Percentiles rank a stretch among this genome's conserved stretches.
Conservation (phyloP, 192 early-diverging fungal genomes). For the Umbelopsis isabellina region DNA sequence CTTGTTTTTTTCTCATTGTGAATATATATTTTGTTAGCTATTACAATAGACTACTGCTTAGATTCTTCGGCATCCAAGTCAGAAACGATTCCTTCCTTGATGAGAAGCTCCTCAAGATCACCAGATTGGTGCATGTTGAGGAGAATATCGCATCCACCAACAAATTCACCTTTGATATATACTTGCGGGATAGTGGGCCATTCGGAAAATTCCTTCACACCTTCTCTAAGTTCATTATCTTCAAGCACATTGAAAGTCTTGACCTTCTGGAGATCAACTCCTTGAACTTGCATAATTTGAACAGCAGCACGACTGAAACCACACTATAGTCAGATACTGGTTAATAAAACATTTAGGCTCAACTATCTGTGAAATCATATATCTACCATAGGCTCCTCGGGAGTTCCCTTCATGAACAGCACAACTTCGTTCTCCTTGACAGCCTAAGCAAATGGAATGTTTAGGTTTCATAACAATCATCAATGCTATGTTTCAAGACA, state of each 20-base stretch:
- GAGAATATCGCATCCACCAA: slow-evolving; percentile 95
- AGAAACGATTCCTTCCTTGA: slow-evolving; percentile 61
- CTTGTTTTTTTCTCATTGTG: not conserved
- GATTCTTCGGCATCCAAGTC: slow-evolving; percentile 27
- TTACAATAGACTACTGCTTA: slow-evolving; percentile 23
- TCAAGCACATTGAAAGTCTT: slow-evolving; percentile 84
- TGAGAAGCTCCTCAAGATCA: slow-evolving; percentile 82
- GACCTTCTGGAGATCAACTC: slow-evolving; percentile 73
- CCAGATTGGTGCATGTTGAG: slow-evolving; percentile 91
- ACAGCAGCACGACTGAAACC: slow-evolving; percentile 94
- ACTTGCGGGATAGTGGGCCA: slow-evolving; percentile 99
- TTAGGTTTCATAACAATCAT: not conserved
- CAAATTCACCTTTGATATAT: slow-evolving; percentile 95
- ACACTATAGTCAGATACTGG: slow-evolving; percentile 55
- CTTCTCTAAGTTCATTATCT: slow-evolving; percentile 86
- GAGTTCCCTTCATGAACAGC: slow-evolving; percentile 98
- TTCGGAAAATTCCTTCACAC: slow-evolving; percentile 87
- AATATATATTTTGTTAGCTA: not conserved
- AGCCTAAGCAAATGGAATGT: slow-evolving; percentile 40
- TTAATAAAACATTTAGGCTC: not conserved
- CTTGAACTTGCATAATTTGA: slow-evolving; percentile 84
- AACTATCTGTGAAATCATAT: not conserved
- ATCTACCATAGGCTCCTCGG: slow-evolving; percentile 81
- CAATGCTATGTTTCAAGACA: not conserved
- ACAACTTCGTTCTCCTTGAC: slow-evolving; percentile 72